phyloP scores from a whole-genome alignment of 176 grass and related monocot species.

The Oryza coarctata region DNA sequence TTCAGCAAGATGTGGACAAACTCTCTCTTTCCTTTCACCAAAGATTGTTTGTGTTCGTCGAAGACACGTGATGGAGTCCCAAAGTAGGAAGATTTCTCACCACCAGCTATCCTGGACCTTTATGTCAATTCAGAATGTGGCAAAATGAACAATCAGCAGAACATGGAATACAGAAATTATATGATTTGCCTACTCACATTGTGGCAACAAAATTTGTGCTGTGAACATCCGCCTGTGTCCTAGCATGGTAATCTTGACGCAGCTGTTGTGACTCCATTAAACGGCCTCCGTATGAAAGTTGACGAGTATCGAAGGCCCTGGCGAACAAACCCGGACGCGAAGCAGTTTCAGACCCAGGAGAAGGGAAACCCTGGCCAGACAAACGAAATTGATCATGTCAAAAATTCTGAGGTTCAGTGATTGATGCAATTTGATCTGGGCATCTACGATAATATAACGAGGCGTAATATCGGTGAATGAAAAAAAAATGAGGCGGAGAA shows the following conservation, averaged over 20 bases:
- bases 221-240: not conserved
- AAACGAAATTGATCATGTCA: not conserved
- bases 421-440: not conserved
- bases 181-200: not conserved
- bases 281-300: not conserved
- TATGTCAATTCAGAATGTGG: not conserved
- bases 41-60: not conserved
- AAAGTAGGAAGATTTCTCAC: not conserved
- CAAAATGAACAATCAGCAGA: not conserved
- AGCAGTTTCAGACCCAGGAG: not conserved
- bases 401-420: slow-evolving; percentile 8
- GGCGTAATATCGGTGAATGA: not conserved
- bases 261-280: not conserved
- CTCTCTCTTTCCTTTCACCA: slow-evolving; percentile 15
- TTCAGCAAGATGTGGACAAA: slow-evolving; percentile 29
- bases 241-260: not conserved
- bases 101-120: slow-evolving; percentile 2
- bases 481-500: not conserved
- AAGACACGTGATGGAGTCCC: not conserved
- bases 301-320: not conserved
- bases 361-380: not conserved
- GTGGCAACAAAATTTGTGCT: not conserved
- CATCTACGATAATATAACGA: not conserved
- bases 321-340: not conserved
- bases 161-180: not conserved